Conservation (phyloP, 2,329 filamentous ascomycete genomes). For the Claviceps quebecensis region DNA sequence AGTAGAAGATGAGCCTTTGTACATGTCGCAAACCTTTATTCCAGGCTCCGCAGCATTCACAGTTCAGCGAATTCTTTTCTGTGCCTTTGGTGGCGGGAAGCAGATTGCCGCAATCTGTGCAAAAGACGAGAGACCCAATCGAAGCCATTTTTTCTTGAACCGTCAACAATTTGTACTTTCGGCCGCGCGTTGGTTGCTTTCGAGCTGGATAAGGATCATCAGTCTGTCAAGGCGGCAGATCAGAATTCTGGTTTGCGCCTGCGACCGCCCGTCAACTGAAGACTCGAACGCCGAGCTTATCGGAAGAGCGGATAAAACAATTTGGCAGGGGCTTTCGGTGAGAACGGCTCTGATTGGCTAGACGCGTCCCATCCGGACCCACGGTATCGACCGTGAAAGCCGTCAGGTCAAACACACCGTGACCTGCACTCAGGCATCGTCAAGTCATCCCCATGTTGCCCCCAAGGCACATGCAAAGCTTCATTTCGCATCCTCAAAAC, state of each 20-base stretch:
- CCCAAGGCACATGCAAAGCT: not conserved
- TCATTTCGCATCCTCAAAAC: not conserved
- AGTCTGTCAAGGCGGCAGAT: not conserved
- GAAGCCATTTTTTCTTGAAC: constrained; percentile 51
- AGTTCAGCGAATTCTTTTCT: constrained; percentile 60
- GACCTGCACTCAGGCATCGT: not conserved
- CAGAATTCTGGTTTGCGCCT: not conserved
- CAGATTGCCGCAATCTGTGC: constrained; percentile 81
- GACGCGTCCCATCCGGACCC: not conserved
- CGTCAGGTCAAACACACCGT: not conserved
- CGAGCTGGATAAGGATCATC: not conserved
- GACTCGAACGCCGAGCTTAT: not conserved
- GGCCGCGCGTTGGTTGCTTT: not conserved
- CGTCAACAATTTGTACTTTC: not conserved
- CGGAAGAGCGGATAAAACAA: constrained; percentile 17
- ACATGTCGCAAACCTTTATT: constrained; percentile 52
- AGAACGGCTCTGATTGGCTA: constrained; percentile 11
- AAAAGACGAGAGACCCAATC: constrained; percentile 85
- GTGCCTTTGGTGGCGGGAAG: constrained; percentile 68
- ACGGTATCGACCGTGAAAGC: not conserved
- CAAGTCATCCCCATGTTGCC: not conserved
- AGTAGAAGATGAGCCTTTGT: not conserved
- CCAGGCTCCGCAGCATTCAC: constrained; percentile 73
- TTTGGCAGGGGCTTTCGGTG: constrained; percentile 9
- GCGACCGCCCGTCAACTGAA: not conserved